Base-by-base conservation (phyloP, 306 rosid species). In the Clitoria ternatea region DNA sequence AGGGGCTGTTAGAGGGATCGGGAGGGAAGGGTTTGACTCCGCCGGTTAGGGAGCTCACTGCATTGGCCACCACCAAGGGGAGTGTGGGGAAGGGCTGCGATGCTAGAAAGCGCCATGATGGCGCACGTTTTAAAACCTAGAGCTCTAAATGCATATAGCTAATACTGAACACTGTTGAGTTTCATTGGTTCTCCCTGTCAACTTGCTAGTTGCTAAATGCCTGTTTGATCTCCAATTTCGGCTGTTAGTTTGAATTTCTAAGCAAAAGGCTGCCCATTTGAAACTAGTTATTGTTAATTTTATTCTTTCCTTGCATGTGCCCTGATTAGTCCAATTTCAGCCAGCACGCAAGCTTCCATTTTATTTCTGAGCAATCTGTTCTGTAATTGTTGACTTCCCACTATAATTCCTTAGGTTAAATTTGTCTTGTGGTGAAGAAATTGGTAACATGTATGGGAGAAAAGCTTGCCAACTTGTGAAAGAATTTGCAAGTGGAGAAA, bases 401-500 rank as follows among this genome's bases (percentile, higher is more conserved):
- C 15, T 6, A 2, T 29, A 61, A 52, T 74, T 48, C 62, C 4
- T 33, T 63, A 37, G 47, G 63, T 27, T 27, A 63, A 39, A 14
- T 75, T 66, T 18, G n/a, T 55, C 32, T 45, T 12, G 33, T 24
- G 13, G 63, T 50, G 42, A 37, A 43, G 14, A 10, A 50, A 30
- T 18, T 48, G 62, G 20, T 29, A 82, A 74, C 33, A 92, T 92
- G 98, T 90, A 90, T 50, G 97, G 96, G 23, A 82, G 86, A 79
- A 90, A 83, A 68, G 96, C 87, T 44, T 82, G 84, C 72, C 91
- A 85, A 64, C 80, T 92, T 69, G 91, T 92, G 59, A 92, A 82
- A 81, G 98, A 90, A 82, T 56, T 83, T 45, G 71, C 91, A 17
- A 74, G 52, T 45, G 81, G 79, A 24, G 98, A 90, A 56, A 90